Conservation (phyloP, 2,329 filamentous ascomycete genomes). For the Fusarium citri region DNA sequence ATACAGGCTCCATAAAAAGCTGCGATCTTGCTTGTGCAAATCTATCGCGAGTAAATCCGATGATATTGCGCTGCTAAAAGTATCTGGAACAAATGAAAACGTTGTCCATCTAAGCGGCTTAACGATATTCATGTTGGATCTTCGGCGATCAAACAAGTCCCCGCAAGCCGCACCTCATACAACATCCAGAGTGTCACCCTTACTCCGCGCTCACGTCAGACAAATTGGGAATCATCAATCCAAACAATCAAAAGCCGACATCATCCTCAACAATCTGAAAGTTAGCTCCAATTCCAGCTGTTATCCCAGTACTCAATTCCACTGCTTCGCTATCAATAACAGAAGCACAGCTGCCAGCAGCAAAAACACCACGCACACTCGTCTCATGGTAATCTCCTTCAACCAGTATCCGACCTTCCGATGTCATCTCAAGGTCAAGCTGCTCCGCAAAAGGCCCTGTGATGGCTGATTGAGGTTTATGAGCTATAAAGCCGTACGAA, state of each 20-base stretch:
- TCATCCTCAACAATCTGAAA: slow-evolving; percentile 17
- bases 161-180: neutral
- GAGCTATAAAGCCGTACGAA: neutral
- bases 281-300: neutral
- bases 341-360: neutral
- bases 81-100: no score
- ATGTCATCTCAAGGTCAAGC: neutral
- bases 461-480: accelerated
- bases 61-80: no score
- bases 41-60: no score
- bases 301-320: neutral
- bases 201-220: neutral
- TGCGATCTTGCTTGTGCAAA: no score
- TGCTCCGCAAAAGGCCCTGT: neutral
- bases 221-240: no score
- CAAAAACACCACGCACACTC: neutral
- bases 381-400: neutral
- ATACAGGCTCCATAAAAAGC: no score
- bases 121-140: neutral
- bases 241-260: neutral
- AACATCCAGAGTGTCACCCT: neutral
- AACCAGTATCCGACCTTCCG: accelerated
- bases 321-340: accelerated
- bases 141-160: neutral
- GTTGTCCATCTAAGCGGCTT: no score